These are phyloP conservation scores for Laguncularia racemosa DNA, from an alignment of 345 rosid species.

Conservation along the genomic window DNA sequence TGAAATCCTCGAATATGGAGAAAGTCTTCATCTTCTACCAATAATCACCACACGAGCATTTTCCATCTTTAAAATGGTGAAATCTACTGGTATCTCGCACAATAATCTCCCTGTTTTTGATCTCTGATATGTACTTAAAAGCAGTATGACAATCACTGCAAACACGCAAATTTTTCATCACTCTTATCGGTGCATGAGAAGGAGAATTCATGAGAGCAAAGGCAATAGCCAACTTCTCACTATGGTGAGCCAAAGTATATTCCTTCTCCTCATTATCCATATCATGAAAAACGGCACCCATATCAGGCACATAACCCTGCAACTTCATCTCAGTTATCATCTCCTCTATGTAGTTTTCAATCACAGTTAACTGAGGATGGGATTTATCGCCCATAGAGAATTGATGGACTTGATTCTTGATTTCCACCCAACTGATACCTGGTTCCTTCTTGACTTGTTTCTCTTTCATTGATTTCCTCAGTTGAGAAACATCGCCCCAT, in stretches of 20 bases:
- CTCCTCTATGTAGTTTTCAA: constrained; percentile 50
- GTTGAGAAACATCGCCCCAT: constrained; percentile 52
- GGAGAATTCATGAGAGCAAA: constrained; percentile 54
- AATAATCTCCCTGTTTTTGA: constrained; percentile 53
- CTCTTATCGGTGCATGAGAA: constrained; percentile 50
- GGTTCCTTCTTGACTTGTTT: constrained; percentile 68
- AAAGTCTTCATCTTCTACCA: constrained; percentile 29
- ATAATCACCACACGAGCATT: constrained; percentile 76
- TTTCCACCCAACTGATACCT: constrained; percentile 83
- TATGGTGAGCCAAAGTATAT: constrained; percentile 53
- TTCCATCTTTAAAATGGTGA: constrained; percentile 67
- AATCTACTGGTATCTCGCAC: constrained; percentile 76
- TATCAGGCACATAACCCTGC: constrained; percentile 62
- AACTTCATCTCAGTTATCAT: constrained; percentile 56
- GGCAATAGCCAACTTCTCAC: constrained; percentile 73
- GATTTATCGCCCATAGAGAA: constrained; percentile 58
- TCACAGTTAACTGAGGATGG: constrained; percentile 44
- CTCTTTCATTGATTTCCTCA: constrained; percentile 59
- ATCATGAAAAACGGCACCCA: constrained; percentile 57
- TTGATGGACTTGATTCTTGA: constrained; percentile 42
- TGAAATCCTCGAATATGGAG: too few relatives aligned
- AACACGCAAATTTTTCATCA: constrained; percentile 72
- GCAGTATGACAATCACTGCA: constrained; percentile 76
- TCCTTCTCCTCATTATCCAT: constrained; percentile 82
- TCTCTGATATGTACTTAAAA: constrained; percentile 53